phyloP scores from a whole-genome alignment of 2,329 filamentous ascomycete species.

The Metarhizium rileyi region DNA sequence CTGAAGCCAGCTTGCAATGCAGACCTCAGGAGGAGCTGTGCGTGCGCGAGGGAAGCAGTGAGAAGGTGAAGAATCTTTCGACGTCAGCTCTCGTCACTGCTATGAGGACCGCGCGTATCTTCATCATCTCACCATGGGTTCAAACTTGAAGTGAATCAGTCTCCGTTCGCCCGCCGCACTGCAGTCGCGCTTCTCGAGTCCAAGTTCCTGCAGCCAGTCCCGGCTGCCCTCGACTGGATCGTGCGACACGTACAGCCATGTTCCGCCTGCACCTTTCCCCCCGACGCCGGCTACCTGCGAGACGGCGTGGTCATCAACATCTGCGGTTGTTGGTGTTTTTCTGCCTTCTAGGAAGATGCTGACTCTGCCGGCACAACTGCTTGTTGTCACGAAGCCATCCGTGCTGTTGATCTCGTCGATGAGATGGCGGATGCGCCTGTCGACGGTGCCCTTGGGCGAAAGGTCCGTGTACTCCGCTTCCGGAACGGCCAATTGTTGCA shows the following conservation, averaged over 20 bases:
- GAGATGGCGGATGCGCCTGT: conserved; percentile 65
- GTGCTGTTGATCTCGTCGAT: conserved; percentile 69
- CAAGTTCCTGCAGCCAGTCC: conserved; percentile 23
- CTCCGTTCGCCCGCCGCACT: conserved; percentile 22
- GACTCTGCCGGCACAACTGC: conserved; percentile 81
- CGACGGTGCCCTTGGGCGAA: conserved; percentile 82
- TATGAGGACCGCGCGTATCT: no score
- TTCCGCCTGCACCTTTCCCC: conserved; percentile 75
- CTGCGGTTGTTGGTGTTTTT: conserved; percentile 25
- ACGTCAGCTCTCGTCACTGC: conserved; percentile 1
- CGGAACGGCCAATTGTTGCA: conserved; percentile 59
- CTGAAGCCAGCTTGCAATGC: conserved; percentile 78
- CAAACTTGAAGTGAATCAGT: conserved; percentile 80
- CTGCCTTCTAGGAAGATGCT: conserved; percentile 81
- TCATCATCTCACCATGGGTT: conserved; percentile 71
- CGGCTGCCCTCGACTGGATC: conserved; percentile 40
- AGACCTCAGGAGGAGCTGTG: conserved; percentile 65
- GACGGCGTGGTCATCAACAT: conserved; percentile 6
- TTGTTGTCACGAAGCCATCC: conserved; percentile 77
- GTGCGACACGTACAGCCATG: conserved; percentile 85
- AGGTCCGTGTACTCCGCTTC: conserved; percentile 67
- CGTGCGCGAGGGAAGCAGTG: conserved; percentile 63
- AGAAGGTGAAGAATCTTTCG: conserved; percentile 78
- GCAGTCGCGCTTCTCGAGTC: conserved; percentile 11
- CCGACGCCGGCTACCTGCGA: conserved; percentile 51